phyloP scores from a whole-genome alignment of 345 rosid species.

The Arabidopsis suecica region DNA sequence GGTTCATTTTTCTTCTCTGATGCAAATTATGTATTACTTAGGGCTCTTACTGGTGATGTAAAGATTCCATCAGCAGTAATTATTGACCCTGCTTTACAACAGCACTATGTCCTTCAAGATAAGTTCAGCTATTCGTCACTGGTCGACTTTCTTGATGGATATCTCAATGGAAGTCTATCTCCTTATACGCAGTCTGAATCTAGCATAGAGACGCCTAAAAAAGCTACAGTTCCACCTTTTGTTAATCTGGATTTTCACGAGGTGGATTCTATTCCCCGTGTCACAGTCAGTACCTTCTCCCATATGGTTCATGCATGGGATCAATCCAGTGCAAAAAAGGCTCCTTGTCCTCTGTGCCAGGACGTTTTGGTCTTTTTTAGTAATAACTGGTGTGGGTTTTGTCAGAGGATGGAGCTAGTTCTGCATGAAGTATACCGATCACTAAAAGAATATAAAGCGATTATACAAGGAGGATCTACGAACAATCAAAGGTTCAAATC shows the following conservation, averaged over 20 bases:
- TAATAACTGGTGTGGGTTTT: conserved; percentile 90
- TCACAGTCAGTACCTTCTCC: conserved; percentile 61
- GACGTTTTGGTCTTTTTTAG: conserved; percentile 93
- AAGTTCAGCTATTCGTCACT: conserved; percentile 56
- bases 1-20: conserved; percentile 82
- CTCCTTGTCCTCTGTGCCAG: conserved; percentile 53
- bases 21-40: conserved; percentile 68
- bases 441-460: conserved; percentile 55
- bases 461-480: conserved; percentile 51
- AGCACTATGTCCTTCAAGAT: conserved; percentile 66
- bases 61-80: conserved; percentile 78
- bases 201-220: conserved; percentile 49
- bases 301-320: conserved; percentile 64
- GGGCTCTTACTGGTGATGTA: conserved; percentile 68
- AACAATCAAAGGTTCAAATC: conserved; percentile 46
- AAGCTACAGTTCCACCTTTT: conserved; percentile 72
- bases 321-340: conserved; percentile 51
- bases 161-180: conserved; percentile 64
- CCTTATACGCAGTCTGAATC: conserved; percentile 70
- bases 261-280: conserved; percentile 70
- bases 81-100: conserved; percentile 67
- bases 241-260: conserved; percentile 86
- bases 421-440: conserved; percentile 83
- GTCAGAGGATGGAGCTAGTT: conserved; percentile 92
- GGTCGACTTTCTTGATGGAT: conserved; percentile 60